Evolutionary conservation across 225 moss, liverwort and hornwort species (phyloP).

Genomic region (Marchantia paleacea): DNA sequence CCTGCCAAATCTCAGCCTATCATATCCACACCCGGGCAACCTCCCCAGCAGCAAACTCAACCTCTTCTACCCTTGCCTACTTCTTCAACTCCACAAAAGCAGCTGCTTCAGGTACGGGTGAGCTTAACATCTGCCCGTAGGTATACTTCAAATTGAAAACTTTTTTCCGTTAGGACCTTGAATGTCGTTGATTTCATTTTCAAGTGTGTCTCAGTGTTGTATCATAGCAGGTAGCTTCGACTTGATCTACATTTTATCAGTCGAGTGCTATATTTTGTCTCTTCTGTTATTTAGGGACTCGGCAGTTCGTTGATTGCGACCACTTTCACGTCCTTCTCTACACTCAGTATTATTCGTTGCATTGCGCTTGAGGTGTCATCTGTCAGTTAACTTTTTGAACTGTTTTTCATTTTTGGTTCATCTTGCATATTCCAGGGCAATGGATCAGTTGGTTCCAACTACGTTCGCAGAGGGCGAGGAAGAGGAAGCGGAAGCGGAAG

Average conservation of each 20-base stretch:
- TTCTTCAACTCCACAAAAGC: constrained; percentile 61
- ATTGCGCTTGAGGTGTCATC: neutral
- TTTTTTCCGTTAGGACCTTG: neutral
- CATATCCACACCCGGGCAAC: constrained; percentile 48
- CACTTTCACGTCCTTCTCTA: neutral
- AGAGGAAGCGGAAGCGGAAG: constrained; percentile 79
- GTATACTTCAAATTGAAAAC: neutral
- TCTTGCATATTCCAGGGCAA: constrained; percentile 62
- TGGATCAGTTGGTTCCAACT: constrained; percentile 62
- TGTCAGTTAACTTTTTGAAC: neutral
- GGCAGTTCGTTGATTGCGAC: neutral
- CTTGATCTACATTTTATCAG: neutral
- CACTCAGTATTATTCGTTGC: neutral
- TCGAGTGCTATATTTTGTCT: no score
- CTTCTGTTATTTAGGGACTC: no score
- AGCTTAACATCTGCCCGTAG: neutral
- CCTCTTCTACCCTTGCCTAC: constrained; percentile 85
- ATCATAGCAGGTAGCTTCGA: neutral
- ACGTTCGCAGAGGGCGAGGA: constrained; percentile 85
- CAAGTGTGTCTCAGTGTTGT: neutral
- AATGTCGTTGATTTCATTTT: neutral
- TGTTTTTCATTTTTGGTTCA: neutral
- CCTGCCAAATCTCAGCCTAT: constrained; percentile 44
- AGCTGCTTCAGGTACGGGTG: constrained; percentile 45
- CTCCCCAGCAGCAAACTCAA: constrained; percentile 68